Base-by-base conservation (phyloP, 164 flowering plant genomes). In the Piper betle region DNA sequence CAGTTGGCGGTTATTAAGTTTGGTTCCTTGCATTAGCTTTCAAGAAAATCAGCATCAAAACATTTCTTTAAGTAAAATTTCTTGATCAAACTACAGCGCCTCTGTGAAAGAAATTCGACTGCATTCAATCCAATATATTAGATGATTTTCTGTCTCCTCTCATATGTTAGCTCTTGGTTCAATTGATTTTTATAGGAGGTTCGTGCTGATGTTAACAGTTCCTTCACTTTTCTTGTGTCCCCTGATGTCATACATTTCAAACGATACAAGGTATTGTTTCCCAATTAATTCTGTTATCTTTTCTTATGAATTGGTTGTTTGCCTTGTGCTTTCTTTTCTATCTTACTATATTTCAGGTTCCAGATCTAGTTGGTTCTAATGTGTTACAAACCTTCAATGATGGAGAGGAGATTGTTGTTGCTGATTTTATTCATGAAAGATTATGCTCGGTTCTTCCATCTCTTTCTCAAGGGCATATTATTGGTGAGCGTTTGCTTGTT, bases 361-460 rank as follows among this genome's bases (percentile, higher is more conserved):
- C 13, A 18, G 55, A 66, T 52, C 33, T 66, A 16, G 57, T 66
- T 20, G 10, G 42, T 17, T 17, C 48, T 13, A 19, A 37, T 55
- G 55, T 9, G 60, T 33, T 42, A 43, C 50, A 61, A 40, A 42
- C 16, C 19, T 54, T 66, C 38, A 18, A 60, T 52, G 20, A 25
- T 54, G 64, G 55, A n/a, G 63, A 37, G 60, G 64, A 61, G 48
- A 61, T 61, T 56, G 6, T 48, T 37, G 18, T 66, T 11, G 69
- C 61, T 18, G 38, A 55, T 17, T 25, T 10, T 39, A n/a, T 37
- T 33, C 37, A 43, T 25, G 37, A 25, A 8, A 19, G 64, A 53
- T 53, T 52, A 56, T 66, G 69, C 46, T 60, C 56, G 1, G 48
- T 66, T 53, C 69, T 66, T 46, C 69, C 69, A 4, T 55, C 69